These are phyloP conservation scores for Astrothelium subdiscretum DNA, from an alignment of 495 filamentous ascomycete species.

Conservation along the genomic window DNA sequence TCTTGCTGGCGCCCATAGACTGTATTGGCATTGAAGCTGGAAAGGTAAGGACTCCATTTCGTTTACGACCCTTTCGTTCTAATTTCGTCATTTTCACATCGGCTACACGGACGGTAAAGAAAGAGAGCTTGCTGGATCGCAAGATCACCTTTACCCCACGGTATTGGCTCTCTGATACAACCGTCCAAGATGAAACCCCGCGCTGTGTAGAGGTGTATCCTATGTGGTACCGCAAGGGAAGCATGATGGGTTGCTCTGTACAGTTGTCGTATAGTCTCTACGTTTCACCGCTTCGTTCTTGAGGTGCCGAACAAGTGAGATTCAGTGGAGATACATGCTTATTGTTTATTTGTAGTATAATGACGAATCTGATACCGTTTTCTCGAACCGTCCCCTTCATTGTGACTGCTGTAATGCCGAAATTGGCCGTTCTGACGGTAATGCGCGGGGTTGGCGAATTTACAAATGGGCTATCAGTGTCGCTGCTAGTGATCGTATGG, in stretches of 20 bases:
- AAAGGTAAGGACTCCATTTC: constrained; percentile 5
- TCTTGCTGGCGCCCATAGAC: constrained; percentile 55
- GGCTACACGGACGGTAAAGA: neutral
- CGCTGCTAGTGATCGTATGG: neutral
- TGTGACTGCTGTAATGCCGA: constrained; percentile 7
- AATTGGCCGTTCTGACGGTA: constrained; percentile 6
- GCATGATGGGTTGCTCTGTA: neutral
- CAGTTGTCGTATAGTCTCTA: neutral
- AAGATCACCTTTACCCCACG: constrained; percentile 1
- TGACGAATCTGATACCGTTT: neutral
- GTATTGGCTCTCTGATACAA: constrained; percentile 9
- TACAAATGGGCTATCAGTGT: constrained; percentile 17
- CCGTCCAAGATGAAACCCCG: constrained; percentile 7
- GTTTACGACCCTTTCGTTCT: constrained; percentile 11
- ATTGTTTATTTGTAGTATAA: neutral
- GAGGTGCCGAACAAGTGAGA: neutral
- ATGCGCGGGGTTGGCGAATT: constrained; percentile 13
- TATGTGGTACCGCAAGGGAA: neutral
- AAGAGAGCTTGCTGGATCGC: neutral
- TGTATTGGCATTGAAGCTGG: constrained; percentile 45
- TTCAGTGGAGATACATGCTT: neutral
- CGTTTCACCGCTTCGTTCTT: neutral
- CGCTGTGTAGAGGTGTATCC: neutral
- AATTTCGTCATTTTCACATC: no score
- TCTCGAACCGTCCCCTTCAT: neutral